phyloP scores from a whole-genome alignment of 306 rosid species.

The Abrus pulchellus region DNA sequence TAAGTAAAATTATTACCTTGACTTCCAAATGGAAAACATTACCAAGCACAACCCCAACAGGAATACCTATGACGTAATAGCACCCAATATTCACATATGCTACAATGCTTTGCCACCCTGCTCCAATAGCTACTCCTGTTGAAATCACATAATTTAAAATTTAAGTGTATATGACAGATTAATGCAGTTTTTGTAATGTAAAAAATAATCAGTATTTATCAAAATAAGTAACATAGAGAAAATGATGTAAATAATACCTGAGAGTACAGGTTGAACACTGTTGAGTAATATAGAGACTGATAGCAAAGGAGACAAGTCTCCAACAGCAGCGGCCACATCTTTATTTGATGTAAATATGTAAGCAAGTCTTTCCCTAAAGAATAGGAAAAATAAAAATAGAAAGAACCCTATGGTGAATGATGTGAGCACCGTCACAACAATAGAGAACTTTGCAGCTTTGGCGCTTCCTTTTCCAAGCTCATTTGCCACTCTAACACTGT shows the following conservation, averaged over 20 bases:
- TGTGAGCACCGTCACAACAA: conserved; percentile 54
- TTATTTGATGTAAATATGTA: conserved; percentile 55
- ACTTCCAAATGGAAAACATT: conserved; percentile 51
- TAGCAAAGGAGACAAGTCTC: conserved; percentile 60
- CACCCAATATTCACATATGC: conserved; percentile 63
- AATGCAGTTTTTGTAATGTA: background rate
- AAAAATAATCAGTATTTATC: background rate
- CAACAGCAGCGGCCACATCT: conserved; percentile 56
- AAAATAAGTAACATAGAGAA: background rate
- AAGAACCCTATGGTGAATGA: conserved; percentile 53
- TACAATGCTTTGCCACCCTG: conserved; percentile 64
- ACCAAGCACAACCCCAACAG: conserved; percentile 57
- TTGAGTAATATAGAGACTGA: conserved; percentile 66
- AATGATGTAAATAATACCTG: conserved; percentile 50
- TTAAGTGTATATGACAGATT: background rate
- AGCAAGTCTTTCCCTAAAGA: conserved; percentile 57
- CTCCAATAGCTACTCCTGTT: conserved; percentile 68
- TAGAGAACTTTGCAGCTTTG: conserved; percentile 63
- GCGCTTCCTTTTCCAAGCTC: conserved; percentile 72
- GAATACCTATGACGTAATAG: conserved; percentile 61
- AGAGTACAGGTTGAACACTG: conserved; percentile 69
- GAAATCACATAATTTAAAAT: conserved; percentile 2
- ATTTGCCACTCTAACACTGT: conserved; percentile 69
- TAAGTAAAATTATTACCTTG: conserved; percentile 39
- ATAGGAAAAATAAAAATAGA: conserved; percentile 57